Evolutionary conservation across 495 filamentous ascomycete genomes (phyloP), one percentile per base, ranked within the genome.

Genomic region (Cercophora newfieldiana): DNA sequence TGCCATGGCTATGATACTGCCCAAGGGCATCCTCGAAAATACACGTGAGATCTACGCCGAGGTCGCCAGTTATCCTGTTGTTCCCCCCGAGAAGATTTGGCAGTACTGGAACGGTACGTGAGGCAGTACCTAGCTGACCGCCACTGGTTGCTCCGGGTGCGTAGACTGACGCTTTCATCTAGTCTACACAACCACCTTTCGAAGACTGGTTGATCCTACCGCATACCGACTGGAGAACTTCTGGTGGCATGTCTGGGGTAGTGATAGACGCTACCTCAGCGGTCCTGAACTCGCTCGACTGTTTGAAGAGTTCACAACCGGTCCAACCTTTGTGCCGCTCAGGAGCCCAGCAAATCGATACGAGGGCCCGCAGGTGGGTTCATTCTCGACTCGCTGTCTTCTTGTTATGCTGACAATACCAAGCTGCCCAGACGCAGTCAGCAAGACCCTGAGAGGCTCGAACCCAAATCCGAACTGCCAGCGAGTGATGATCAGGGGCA

Each of bases 171-270:
- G 28, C 21, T 5, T n/a, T 10, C 59, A 33, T 7, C 19, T 68
- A 86, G 83, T 81, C 24, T 86, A 84, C 62, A 81, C 82, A 2
- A 85, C 82, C 10, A 85, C 81, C 0, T 81, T 79, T 21, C 76
- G 81, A 59, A 74, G 77, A 62, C 75, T 84, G 37, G 70, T 78
- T 57, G 83, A 86, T 70, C 83, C 83, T 33, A 85, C 79, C 16
- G 82, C 83, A 1, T 77, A 78, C 47, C 82, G 83, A 25, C 71
- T 85, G 47, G 82, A 86, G 69, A 82, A 85, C 62, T 85, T 83
- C 54, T 86, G 83, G 83, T 84, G 83, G 78, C 83, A 83, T 59
- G 81, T 86, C 58, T 83, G 82, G 72, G 83, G 83, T 18, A 85
- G 83, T 64, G 72, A 81, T 50, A 74, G 74, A 24, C 78, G 80